These are phyloP conservation scores for Aspergillus thermomutatus DNA, from an alignment of 2,329 filamentous ascomycete genomes.

Conservation along the genomic window DNA sequence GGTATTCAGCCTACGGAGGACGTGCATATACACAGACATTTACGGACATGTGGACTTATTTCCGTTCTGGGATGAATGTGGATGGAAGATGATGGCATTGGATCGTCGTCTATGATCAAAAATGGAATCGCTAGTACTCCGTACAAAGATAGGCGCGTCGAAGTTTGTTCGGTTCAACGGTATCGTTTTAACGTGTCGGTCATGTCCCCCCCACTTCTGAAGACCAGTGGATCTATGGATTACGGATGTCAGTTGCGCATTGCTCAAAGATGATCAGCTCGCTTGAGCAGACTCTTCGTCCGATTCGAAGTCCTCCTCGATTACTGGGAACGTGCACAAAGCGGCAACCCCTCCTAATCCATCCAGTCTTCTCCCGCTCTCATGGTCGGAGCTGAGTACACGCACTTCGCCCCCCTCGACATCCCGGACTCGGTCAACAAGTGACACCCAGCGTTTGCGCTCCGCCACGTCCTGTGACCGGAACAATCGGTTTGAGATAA, in stretches of 20 bases:
- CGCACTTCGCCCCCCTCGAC: constrained; percentile 79
- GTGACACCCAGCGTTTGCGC: constrained; percentile 73
- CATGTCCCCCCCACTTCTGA: not conserved
- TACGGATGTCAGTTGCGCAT: not conserved
- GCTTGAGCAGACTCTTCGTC: constrained; percentile 38
- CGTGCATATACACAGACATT: not conserved
- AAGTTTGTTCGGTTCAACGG: not conserved
- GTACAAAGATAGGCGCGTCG: not conserved
- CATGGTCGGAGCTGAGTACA: constrained; percentile 89
- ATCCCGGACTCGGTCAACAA: constrained; percentile 84
- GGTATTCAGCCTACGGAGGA: not conserved
- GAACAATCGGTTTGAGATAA: constrained; percentile 87
- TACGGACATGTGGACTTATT: not conserved
- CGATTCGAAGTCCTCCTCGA: constrained; percentile 72
- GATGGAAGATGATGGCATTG: not conserved
- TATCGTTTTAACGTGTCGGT: not conserved
- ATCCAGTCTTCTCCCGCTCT: constrained; percentile 83
- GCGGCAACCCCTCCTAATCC: constrained; percentile 84
- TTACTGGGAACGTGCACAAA: constrained; percentile 82
- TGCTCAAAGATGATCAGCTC: not conserved
- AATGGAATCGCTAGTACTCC: not conserved
- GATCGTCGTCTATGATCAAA: not conserved
- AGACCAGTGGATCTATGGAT: not conserved
- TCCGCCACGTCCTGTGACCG: constrained; percentile 74
- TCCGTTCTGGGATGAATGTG: not conserved